These are phyloP conservation scores for Lachancea thermotolerans DNA, from an alignment of 805 yeast genomes.

Conservation along the genomic window DNA sequence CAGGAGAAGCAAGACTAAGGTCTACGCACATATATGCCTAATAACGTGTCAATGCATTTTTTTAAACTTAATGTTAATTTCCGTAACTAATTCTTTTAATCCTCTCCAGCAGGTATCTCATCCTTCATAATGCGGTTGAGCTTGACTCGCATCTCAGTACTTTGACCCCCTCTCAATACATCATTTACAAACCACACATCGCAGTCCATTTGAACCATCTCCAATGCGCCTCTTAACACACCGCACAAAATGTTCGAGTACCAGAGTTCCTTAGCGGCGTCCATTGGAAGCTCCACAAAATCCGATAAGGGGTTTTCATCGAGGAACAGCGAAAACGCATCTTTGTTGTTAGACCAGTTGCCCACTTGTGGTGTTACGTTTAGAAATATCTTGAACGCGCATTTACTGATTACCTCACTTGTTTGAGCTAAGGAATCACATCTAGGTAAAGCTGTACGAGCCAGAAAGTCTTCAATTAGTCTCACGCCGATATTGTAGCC, in stretches of 20 bases:
- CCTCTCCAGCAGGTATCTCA: slow-evolving; percentile 97
- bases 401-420: slow-evolving; percentile 75
- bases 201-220: slow-evolving; percentile 92
- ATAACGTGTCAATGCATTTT: background rate
- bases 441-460: slow-evolving; percentile 78
- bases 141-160: slow-evolving; percentile 71
- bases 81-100: slow-evolving; percentile 31
- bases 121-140: slow-evolving; percentile 72
- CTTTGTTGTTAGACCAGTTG: slow-evolving; percentile 71
- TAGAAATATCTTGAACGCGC: slow-evolving; percentile 85
- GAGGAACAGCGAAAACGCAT: slow-evolving; percentile 63
- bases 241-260: slow-evolving; percentile 88
- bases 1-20: slow-evolving; percentile 19
- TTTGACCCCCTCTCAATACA: slow-evolving; percentile 71
- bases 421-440: slow-evolving; percentile 78
- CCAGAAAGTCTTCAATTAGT: slow-evolving; percentile 85
- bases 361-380: slow-evolving; percentile 71
- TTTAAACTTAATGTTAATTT: background rate
- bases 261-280: slow-evolving; percentile 74
- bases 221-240: slow-evolving; percentile 82
- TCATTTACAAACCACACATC: slow-evolving; percentile 78
- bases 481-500: slow-evolving; percentile 92
- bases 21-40: background rate
- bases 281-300: slow-evolving; percentile 89
- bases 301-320: slow-evolving; percentile 89